Evolutionary conservation across 2,329 filamentous ascomycete species (phyloP).

Genomic region (Aspergillus felis): DNA sequence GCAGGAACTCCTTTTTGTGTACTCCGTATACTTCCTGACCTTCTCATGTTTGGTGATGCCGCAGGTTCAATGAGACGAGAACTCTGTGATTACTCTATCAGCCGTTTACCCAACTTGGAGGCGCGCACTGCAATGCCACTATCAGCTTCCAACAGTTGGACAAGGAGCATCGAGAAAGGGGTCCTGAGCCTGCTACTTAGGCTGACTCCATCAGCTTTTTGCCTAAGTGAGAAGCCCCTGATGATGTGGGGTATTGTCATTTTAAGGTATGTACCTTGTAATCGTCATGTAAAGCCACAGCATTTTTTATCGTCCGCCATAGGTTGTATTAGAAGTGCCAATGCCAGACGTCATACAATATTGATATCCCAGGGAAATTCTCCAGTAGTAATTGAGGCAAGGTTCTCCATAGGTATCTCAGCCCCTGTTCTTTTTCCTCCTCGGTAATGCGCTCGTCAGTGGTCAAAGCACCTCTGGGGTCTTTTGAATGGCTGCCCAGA

Average conservation of each 20-base stretch:
- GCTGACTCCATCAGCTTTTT: neutral
- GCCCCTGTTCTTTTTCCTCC: neutral
- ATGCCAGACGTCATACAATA: neutral
- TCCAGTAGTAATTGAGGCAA: neutral
- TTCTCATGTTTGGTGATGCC: neutral
- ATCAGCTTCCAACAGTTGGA: neutral
- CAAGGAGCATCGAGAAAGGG: neutral
- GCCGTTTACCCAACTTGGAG: neutral
- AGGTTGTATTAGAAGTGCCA: no score
- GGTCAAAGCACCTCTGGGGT: neutral
- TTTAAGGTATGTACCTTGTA: neutral
- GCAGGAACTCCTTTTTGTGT: neutral
- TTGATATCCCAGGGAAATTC: no score
- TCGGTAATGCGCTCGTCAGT: no score
- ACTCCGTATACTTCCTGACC: neutral
- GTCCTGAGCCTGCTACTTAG: neutral
- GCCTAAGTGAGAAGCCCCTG: constrained; percentile 2
- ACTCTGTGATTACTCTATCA: neutral
- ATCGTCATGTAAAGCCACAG: neutral
- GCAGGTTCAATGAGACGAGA: neutral
- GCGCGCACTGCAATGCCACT: neutral
- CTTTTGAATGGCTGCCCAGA: neutral
- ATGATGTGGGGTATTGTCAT: constrained; percentile 2
- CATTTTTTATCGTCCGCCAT: neutral
- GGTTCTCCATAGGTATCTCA: no score